phyloP scores from a whole-genome alignment of 2,329 filamentous ascomycete species.

The Magnaporthiopsis incrustans region DNA sequence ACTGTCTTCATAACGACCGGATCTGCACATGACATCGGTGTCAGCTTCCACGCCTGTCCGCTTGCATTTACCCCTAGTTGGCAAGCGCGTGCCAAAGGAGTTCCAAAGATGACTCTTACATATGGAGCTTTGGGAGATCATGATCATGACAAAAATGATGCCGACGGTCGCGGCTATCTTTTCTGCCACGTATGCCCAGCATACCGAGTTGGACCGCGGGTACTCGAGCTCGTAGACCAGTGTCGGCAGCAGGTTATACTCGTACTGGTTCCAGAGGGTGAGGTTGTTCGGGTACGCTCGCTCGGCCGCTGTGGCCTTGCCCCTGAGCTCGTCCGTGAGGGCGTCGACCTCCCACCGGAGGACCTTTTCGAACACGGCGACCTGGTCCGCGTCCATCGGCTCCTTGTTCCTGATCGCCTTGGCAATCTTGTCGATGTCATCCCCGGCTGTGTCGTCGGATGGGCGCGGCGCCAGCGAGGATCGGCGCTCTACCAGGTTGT shows the following conservation, averaged over 20 bases:
- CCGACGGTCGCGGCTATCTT: conserved; percentile 64
- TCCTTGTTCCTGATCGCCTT: conserved; percentile 52
- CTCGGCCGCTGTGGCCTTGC: conserved; percentile 43
- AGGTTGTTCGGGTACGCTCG: conserved; percentile 63
- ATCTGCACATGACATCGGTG: conserved; percentile 26
- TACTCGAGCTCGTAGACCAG: conserved; percentile 75
- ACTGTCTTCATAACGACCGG: conserved; percentile 62
- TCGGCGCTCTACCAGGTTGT: conserved; percentile 32
- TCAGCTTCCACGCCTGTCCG: background rate
- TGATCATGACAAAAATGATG: conserved; percentile 69
- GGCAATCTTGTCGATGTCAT: conserved; percentile 47
- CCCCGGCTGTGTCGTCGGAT: background rate
- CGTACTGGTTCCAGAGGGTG: conserved; percentile 55
- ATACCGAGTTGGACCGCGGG: conserved; percentile 57
- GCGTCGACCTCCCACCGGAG: conserved; percentile 60
- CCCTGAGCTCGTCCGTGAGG: conserved; percentile 55
- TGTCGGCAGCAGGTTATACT: conserved; percentile 68
- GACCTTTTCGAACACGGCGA: conserved; percentile 54
- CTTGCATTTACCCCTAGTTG: background rate
- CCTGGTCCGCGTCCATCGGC: conserved; percentile 53
- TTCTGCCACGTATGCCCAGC: conserved; percentile 68
- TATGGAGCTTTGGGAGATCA: conserved; percentile 68
- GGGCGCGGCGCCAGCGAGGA: conserved; percentile 25
- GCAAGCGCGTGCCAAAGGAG: too few relatives aligned
- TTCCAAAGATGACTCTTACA: conserved; percentile 30